Conservation (phyloP, 2,329 filamentous ascomycete genomes). For the Phialocephala sp. region DNA sequence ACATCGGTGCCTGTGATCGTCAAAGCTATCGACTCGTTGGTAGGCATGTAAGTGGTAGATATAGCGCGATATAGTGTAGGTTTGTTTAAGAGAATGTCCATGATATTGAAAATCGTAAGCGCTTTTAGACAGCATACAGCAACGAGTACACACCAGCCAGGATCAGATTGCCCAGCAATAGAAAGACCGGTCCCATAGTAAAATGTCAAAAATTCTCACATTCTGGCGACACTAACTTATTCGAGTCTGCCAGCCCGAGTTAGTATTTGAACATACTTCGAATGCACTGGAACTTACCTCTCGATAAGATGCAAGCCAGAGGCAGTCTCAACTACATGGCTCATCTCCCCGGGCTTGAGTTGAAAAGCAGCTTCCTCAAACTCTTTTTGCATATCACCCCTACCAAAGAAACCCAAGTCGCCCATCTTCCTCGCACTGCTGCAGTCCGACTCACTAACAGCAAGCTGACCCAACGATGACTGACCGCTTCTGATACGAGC, state of each 20-base stretch:
- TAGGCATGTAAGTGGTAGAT: constrained; percentile 46
- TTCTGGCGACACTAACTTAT: constrained; percentile 9
- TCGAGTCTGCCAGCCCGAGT: constrained; percentile 24
- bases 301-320: constrained; percentile 96
- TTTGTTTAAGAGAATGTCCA: neutral
- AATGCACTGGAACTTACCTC: constrained; percentile 58
- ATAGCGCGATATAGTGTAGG: constrained; percentile 1
- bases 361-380: constrained; percentile 96
- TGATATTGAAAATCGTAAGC: constrained; percentile 11
- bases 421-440: constrained; percentile 93
- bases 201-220: constrained; percentile 3
- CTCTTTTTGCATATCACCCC: constrained; percentile 97
- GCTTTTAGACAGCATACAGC: constrained; percentile 27
- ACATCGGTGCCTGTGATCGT: constrained; percentile 62
- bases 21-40: constrained; percentile 53
- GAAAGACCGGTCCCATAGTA: constrained; percentile 14
- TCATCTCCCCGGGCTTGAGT: constrained; percentile 86
- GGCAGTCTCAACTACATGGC: constrained; percentile 85
- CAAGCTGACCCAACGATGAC: constrained; percentile 78
- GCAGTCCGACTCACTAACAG: constrained; percentile 89
- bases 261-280: neutral
- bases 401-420: constrained; percentile 93
- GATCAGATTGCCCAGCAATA: constrained; percentile 21
- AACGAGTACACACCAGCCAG: constrained; percentile 17
- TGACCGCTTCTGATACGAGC: constrained; percentile 74